Base-by-base conservation (phyloP, 176 grass and related monocot genomes). In the Zea luxurians region DNA sequence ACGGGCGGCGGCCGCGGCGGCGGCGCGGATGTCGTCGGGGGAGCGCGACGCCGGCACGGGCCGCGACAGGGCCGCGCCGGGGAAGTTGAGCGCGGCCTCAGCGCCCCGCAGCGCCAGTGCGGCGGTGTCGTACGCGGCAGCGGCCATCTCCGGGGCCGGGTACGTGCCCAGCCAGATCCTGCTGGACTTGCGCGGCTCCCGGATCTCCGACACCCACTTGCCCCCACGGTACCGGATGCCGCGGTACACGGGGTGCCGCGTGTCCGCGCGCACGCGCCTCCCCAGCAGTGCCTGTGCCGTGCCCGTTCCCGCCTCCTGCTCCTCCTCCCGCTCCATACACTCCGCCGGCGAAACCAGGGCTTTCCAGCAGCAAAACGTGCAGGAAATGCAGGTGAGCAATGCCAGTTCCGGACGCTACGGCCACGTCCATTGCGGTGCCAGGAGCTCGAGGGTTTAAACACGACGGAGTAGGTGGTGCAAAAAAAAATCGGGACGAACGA, bases 181-280 rank as follows among this genome's bases (percentile, higher is more conserved):
- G 77, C 21, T 90, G 43, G 90, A 37, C 73, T 88, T 92, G 40
- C 93, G 70, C 4, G 84, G 93, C 81, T 96, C 93, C 0, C 89
- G 82, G 87, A 96, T 96, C 85, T 92, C 93, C 77, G 88, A 88
- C 9, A 97, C 88, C 90, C 93, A 92, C 79, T 97, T 91, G n/a
- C 93, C 85, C 65, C 81, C 74, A 40, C 93, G 74, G 82, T 68
- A 79, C 10, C 93, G 68, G 62, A 92, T 88, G 10, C 93, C 93
- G 1, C 83, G 90, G 88, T 93, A 93, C 62, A 75, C 70, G 10
- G 87, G 78, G 70, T 88, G 87, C 0, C 86, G 38, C 6, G 81
- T 88, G 70, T 88, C 81, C 70, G 81, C 86, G 12, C 86, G 86
- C 64, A 12, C 27, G 5, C 86, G 86, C 76, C 76, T 38, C 10